These are phyloP conservation scores for Dictyostelium gargantuum DNA, from an alignment of 208 protist genomes.

Conservation along the genomic window DNA sequence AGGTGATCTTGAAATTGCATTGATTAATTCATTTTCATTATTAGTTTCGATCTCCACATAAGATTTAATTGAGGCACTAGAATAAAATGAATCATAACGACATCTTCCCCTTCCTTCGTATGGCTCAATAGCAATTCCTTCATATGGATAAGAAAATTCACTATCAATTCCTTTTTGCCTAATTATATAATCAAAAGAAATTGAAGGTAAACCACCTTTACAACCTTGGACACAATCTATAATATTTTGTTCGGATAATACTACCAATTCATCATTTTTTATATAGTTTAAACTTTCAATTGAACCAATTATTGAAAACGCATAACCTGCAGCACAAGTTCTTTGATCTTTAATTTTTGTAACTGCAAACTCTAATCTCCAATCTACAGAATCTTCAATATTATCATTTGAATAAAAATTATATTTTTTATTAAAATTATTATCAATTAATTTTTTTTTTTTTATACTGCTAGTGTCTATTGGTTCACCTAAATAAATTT, in stretches of 20 bases:
- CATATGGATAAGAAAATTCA: constrained; percentile 28
- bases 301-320: constrained; percentile 91
- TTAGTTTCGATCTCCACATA: neutral
- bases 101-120: neutral
- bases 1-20: neutral
- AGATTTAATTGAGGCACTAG: neutral
- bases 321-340: constrained; percentile 91
- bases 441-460: neutral
- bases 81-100: neutral
- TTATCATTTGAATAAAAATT: too few relatives aligned
- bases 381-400: too few relatives aligned
- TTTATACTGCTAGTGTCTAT: neutral
- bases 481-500: neutral
- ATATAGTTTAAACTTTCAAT: constrained; percentile 37
- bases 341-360: constrained; percentile 90
- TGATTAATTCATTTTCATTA: neutral
- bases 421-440: neutral
- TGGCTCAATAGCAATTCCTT: neutral
- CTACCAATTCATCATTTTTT: neutral
- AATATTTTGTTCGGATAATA: constrained; percentile 71
- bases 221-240: constrained; percentile 72
- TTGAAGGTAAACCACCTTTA: constrained; percentile 60
- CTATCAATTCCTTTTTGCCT: constrained; percentile 1
- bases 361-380: constrained; percentile 85
- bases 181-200: constrained; percentile 66